phyloP scores from a whole-genome alignment of 805 yeast genomes.

The Metschnikowia lunata region DNA sequence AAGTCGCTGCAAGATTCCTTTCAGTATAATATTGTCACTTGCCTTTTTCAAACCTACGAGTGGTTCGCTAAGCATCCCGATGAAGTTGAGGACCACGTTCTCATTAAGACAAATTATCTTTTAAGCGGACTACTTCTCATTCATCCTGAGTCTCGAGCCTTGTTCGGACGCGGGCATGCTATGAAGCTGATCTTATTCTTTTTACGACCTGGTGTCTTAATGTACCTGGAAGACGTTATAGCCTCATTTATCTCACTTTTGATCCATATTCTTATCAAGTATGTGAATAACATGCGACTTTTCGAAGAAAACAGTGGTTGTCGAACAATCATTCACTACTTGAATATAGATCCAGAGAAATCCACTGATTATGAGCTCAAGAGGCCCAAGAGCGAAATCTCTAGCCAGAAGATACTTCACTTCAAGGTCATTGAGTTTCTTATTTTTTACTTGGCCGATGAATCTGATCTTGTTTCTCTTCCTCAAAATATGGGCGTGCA shows the following conservation, averaged over 20 bases:
- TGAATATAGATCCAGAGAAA: slow-evolving; percentile 16
- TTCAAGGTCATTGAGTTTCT: slow-evolving; percentile 65
- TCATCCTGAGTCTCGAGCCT: slow-evolving; percentile 50
- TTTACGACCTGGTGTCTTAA: slow-evolving; percentile 14
- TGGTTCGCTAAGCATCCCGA: background rate
- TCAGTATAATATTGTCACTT: slow-evolving; percentile 45
- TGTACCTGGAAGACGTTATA: slow-evolving; percentile 16
- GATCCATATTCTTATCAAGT: slow-evolving; percentile 54
- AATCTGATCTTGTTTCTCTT: slow-evolving; percentile 27
- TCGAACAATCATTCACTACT: slow-evolving; percentile 41
- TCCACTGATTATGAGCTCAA: background rate
- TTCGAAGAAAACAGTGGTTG: slow-evolving; percentile 60
- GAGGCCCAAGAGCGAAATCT: background rate
- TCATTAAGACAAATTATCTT: slow-evolving; percentile 29
- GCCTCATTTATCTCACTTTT: slow-evolving; percentile 47
- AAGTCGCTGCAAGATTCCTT: slow-evolving; percentile 48
- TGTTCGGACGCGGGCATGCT: slow-evolving; percentile 42
- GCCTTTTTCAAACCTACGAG: slow-evolving; percentile 25
- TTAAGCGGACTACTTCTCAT: slow-evolving; percentile 58
- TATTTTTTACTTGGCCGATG: slow-evolving; percentile 66
- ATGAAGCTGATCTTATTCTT: slow-evolving; percentile 32
- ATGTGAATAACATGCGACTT: slow-evolving; percentile 50
- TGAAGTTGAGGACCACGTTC: slow-evolving; percentile 5
- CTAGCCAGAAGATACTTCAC: slow-evolving; percentile 46
- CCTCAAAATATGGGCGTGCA: slow-evolving; percentile 6